These are phyloP conservation scores for Phytophthora meadii DNA, from an alignment of 352 stramenopile species.

Conservation along the genomic window DNA sequence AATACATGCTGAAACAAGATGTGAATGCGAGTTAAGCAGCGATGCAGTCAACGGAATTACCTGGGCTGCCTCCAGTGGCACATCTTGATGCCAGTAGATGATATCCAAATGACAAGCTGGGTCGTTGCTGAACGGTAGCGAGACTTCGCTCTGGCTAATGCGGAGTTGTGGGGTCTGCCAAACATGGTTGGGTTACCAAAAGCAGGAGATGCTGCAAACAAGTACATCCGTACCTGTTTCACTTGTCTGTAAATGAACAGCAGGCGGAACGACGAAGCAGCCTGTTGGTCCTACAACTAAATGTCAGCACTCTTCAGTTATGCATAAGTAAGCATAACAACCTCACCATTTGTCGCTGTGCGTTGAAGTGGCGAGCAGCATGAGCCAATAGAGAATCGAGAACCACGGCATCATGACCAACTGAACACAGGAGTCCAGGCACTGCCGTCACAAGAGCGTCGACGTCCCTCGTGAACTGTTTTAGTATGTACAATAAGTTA, in stretches of 20 bases:
- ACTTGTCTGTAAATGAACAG: slow-evolving; percentile 43
- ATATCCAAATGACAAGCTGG: slow-evolving; percentile 46
- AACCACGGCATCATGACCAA: slow-evolving; percentile 14
- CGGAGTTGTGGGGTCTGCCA: slow-evolving; percentile 28
- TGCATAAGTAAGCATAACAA: not conserved
- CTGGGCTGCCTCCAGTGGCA: slow-evolving; percentile 45
- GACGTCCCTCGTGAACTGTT: slow-evolving; percentile 50
- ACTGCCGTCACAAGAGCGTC: slow-evolving; percentile 32
- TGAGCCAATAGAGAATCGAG: slow-evolving; percentile 49
- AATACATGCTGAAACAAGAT: slow-evolving; percentile 38
- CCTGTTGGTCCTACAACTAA: slow-evolving; percentile 17
- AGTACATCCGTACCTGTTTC: slow-evolving; percentile 27
- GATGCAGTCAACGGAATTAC: slow-evolving; percentile 9
- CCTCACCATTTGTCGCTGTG: slow-evolving; percentile 30
- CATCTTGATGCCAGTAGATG: slow-evolving; percentile 57
- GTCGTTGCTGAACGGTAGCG: slow-evolving; percentile 38
- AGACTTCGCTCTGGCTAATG: slow-evolving; percentile 16
- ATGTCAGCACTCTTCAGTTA: slow-evolving; percentile 4
- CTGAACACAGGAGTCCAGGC: slow-evolving; percentile 16
- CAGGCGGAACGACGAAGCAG: slow-evolving; percentile 35
- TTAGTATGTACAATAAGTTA: not conserved
- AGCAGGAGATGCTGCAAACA: not conserved
- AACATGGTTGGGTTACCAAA: not conserved
- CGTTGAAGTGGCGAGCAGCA: slow-evolving; percentile 38
- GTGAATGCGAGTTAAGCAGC: not conserved